Percentiles rank a stretch among this genome's conserved stretches.
These are phyloP conservation scores for Triangularia verruculosa DNA, from an alignment of 2,329 filamentous ascomycete species.

Conservation along the genomic window DNA sequence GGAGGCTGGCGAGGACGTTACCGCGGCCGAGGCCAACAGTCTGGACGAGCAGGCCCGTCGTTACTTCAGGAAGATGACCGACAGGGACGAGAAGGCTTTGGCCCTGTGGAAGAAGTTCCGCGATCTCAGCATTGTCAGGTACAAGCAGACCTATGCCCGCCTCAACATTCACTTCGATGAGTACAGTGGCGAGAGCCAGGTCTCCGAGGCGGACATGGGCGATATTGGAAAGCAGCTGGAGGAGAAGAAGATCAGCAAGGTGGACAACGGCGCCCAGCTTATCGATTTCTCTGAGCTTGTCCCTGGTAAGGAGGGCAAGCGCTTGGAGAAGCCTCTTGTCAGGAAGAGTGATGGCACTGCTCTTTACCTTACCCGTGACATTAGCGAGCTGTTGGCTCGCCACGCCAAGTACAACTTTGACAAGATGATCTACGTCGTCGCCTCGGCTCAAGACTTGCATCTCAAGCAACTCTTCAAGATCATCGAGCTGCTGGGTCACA, in stretches of 20 bases:
- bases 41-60: slow-evolving; percentile 72
- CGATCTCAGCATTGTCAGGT: slow-evolving; percentile 64
- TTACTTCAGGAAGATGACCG: slow-evolving; percentile 71
- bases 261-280: slow-evolving; percentile 69
- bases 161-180: slow-evolving; percentile 71
- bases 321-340: slow-evolving; percentile 67
- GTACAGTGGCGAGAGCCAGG: slow-evolving; percentile 73
- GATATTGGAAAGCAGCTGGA: slow-evolving; percentile 59
- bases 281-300: slow-evolving; percentile 70
- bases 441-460: slow-evolving; percentile 69
- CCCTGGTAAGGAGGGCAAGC: slow-evolving; percentile 64
- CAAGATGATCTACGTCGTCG: slow-evolving; percentile 78
- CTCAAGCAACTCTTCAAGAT: slow-evolving; percentile 75
- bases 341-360: slow-evolving; percentile 73
- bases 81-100: slow-evolving; percentile 59
- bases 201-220: slow-evolving; percentile 64
- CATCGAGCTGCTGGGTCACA: slow-evolving; percentile 66
- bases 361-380: slow-evolving; percentile 74
- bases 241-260: slow-evolving; percentile 62
- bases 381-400: slow-evolving; percentile 69
- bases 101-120: slow-evolving; percentile 64
- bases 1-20: slow-evolving; percentile 50
- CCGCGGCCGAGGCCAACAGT: slow-evolving; percentile 50
- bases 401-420: slow-evolving; percentile 64
- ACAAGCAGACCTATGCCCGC: slow-evolving; percentile 65